Conservation (phyloP, 805 yeast genomes). For the Saccharomycodes ludwigii region DNA sequence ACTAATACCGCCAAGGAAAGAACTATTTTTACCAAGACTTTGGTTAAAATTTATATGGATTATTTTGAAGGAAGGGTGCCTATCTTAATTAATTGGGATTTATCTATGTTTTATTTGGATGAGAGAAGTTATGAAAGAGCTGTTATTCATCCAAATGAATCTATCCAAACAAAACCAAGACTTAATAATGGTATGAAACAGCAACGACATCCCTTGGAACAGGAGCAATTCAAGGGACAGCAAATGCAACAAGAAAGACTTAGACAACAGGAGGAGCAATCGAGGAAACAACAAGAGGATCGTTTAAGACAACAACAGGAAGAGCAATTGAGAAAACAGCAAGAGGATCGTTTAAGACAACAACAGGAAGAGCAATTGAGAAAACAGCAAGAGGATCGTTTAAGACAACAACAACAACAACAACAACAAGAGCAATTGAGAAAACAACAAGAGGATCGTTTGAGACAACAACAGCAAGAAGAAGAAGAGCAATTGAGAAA, state of each 20-base stretch:
- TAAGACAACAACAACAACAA: constrained; percentile 4
- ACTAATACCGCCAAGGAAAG: constrained; percentile 46
- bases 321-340: no score
- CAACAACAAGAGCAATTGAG: constrained; percentile 4
- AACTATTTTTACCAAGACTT: constrained; percentile 40
- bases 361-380: neutral
- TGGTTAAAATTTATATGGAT: constrained; percentile 40
- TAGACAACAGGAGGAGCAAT: no score
- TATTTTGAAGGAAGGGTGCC: constrained; percentile 48
- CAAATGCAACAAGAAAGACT: no score
- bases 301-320: neutral
- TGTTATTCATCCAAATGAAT: constrained; percentile 11
- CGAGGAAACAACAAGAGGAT: neutral
- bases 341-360: constrained; percentile 2
- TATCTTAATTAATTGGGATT: constrained; percentile 39
- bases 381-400: constrained; percentile 5
- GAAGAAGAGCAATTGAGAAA: neutral
- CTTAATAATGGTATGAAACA: no score
- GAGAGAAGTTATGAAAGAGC: constrained; percentile 26
- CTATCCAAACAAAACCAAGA: no score
- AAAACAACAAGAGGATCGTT: constrained; percentile 2
- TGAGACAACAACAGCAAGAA: constrained; percentile 1
- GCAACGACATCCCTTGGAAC: no score
- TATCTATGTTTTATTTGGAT: constrained; percentile 27
- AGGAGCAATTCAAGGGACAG: no score